Base-by-base conservation (phyloP, 768 basidiomycete species). In the Nidula microcarpa region DNA sequence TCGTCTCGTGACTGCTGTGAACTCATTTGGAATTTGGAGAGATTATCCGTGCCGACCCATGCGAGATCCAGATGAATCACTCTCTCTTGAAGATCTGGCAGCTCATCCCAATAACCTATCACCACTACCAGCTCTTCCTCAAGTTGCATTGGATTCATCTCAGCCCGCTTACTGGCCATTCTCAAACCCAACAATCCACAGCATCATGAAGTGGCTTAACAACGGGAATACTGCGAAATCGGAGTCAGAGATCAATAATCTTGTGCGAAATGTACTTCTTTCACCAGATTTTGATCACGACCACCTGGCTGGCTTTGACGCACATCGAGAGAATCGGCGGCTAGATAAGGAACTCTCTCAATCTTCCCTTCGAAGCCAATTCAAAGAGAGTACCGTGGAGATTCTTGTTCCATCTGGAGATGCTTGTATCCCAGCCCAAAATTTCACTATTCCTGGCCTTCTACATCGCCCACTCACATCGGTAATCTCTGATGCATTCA, bases 11-110 rank as follows among this genome's bases (percentile, higher is more conserved):
- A 64, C 65, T 9, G 30, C 45, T 13, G 33, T 52, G n/a, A 62
- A 68, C 50, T 11, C 45, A 7, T 66, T 66, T 61, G 60, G 65
- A 4, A 46, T 67, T 2, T 58, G 49, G 33, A 18, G 68, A 3
- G 56, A 61, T 11, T 69, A 67, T 49, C 58, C 53, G 3, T 51
- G 53, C 18, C 56, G 61, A 4, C 68, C 65, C 3, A 60, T 62
- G 9, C 52, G 45, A 45, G 68, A 69, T 49, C 67, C 67, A 3
- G 62, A 69, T 50, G 33, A 39, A 3, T 55, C n/a, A 9, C 9
- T 39, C 9, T 39, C 37, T n/a, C 37, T n/a, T 9, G 37, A 39
- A 39, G 37, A 39, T n/a, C 37, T 39, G 8, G 37, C 37, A 9
- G n/a, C 37, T 39, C 37, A 8, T 9, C n/a, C 37, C 37, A 8